Conservation (phyloP, 2,329 filamentous ascomycete genomes). For the Paraphaeosphaeria minitans region DNA sequence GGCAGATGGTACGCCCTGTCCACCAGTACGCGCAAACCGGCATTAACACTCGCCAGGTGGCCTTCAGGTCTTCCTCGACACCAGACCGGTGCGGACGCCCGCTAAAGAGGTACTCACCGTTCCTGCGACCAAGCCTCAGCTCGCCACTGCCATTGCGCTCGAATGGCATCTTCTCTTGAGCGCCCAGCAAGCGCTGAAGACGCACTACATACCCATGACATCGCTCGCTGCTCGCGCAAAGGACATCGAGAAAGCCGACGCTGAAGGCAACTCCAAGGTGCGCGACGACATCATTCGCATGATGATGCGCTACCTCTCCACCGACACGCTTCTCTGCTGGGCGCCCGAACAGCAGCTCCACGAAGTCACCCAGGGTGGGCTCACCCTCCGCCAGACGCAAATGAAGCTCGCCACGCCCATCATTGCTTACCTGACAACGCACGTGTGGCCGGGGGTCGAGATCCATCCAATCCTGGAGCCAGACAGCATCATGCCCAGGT, state of each 20-base stretch:
- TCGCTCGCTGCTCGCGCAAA: slow-evolving; percentile 81
- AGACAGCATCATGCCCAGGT: slow-evolving; percentile 74
- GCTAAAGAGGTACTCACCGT: slow-evolving; percentile 74
- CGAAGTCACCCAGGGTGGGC: slow-evolving; percentile 51
- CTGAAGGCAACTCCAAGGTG: slow-evolving; percentile 55
- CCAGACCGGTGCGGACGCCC: slow-evolving; percentile 76
- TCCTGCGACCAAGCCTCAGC: slow-evolving; percentile 75
- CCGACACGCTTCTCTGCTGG: slow-evolving; percentile 93
- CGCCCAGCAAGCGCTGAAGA: slow-evolving; percentile 80
- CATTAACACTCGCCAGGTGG: slow-evolving; percentile 48
- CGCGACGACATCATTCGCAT: slow-evolving; percentile 68
- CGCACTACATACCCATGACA: slow-evolving; percentile 89
- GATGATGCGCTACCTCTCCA: slow-evolving; percentile 85
- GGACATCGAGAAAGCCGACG: slow-evolving; percentile 76
- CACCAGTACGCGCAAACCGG: not conserved
- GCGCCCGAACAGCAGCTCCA: slow-evolving; percentile 62
- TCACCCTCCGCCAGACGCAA: slow-evolving; percentile 74
- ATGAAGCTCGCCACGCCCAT: slow-evolving; percentile 71
- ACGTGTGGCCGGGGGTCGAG: slow-evolving; percentile 82
- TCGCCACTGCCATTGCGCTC: slow-evolving; percentile 83
- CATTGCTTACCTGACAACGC: slow-evolving; percentile 70
- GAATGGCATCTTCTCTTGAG: slow-evolving; percentile 91
- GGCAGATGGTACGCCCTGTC: slow-evolving; percentile 57
- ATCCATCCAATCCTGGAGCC: slow-evolving; percentile 82
- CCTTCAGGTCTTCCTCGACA: slow-evolving; percentile 74